Evolutionary conservation across 495 filamentous ascomycete species (phyloP).

Genomic region (Aspergillus sclerotiicarbonarius): DNA sequence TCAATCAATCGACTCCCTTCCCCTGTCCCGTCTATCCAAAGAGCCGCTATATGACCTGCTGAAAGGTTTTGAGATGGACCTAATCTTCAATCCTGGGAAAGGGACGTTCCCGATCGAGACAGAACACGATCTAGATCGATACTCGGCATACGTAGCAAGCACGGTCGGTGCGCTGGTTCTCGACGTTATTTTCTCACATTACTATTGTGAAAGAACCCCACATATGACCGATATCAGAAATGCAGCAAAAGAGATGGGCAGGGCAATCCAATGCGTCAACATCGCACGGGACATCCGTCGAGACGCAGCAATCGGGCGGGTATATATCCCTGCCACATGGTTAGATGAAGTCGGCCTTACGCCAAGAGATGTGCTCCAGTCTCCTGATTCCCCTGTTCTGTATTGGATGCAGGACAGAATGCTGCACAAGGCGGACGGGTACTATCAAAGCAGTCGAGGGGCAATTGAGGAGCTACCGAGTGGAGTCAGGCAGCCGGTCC

Average conservation of each 20-base stretch:
- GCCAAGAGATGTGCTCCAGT: slow-evolving; percentile 48
- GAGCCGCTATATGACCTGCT: slow-evolving; percentile 57
- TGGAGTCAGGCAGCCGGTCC: slow-evolving; percentile 56
- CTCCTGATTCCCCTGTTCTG: slow-evolving; percentile 36
- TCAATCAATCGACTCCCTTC: slow-evolving; percentile 43
- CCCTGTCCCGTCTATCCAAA: slow-evolving; percentile 48
- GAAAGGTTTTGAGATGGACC: slow-evolving; percentile 61
- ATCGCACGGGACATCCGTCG: slow-evolving; percentile 65
- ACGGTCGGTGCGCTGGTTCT: slow-evolving; percentile 66
- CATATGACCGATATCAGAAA: slow-evolving; percentile 21
- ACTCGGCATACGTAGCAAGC: slow-evolving; percentile 60
- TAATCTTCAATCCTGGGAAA: slow-evolving; percentile 38
- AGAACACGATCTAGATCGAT: slow-evolving; percentile 54
- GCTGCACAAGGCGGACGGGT: slow-evolving; percentile 52
- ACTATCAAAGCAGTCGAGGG: slow-evolving; percentile 47
- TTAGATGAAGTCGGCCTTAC: slow-evolving; percentile 53
- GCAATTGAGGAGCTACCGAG: slow-evolving; percentile 56
- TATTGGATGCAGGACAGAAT: slow-evolving; percentile 49
- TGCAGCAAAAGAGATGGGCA: slow-evolving; percentile 60
- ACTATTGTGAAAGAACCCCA: slow-evolving; percentile 9
- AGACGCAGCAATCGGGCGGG: slow-evolving; percentile 58
- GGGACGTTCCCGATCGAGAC: slow-evolving; percentile 51
- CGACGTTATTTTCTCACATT: slow-evolving; percentile 58
- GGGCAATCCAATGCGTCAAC: slow-evolving; percentile 68
- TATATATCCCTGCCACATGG: slow-evolving; percentile 63